A percentile compares a stretch with the other conserved stretches of the same genome.
phyloP scores from a whole-genome alignment of 371 early-diverging fungal genomes.

The Conidiobolus coronatus region DNA sequence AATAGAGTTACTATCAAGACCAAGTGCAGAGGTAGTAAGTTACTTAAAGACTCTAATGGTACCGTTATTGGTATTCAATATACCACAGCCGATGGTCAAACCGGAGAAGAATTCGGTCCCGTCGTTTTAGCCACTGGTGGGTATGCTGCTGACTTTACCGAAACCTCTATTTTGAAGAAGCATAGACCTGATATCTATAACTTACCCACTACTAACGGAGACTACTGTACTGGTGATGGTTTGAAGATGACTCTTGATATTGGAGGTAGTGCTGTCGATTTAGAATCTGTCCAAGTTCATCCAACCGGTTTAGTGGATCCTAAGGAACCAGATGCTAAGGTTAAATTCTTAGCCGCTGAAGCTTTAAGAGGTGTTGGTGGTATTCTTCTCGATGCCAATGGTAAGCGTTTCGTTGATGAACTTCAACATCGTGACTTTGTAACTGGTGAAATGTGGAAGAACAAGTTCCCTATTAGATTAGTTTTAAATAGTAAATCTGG shows the following conservation, averaged over 20 bases:
- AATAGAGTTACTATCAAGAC: slow-evolving; percentile 48
- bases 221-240: slow-evolving; percentile 89
- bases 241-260: slow-evolving; percentile 63
- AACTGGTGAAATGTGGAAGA: slow-evolving; percentile 57
- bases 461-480: slow-evolving; percentile 67
- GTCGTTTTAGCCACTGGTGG: slow-evolving; percentile 91
- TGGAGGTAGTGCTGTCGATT: slow-evolving; percentile 72
- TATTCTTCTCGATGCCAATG: slow-evolving; percentile 54
- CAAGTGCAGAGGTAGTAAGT: slow-evolving; percentile 43
- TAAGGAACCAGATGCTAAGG: slow-evolving; percentile 64
- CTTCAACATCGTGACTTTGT: slow-evolving; percentile 72
- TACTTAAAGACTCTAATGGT: slow-evolving; percentile 27
- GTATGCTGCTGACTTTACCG: slow-evolving; percentile 51
- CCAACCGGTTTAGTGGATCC: slow-evolving; percentile 90
- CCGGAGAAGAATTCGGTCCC: slow-evolving; percentile 33
- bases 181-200: slow-evolving; percentile 19
- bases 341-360: slow-evolving; percentile 83
- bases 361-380: slow-evolving; percentile 93
- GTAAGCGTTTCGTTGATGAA: slow-evolving; percentile 86
- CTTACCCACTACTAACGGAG: slow-evolving; percentile 82
- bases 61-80: slow-evolving; percentile 67
- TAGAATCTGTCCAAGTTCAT: slow-evolving; percentile 94
- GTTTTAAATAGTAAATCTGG: slow-evolving; percentile 64
- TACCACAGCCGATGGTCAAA: slow-evolving; percentile 29
- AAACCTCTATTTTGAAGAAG: slow-evolving; percentile 33